phyloP scores from a whole-genome alignment of 2,329 filamentous ascomycete species.

The Zasmidium cellare region DNA sequence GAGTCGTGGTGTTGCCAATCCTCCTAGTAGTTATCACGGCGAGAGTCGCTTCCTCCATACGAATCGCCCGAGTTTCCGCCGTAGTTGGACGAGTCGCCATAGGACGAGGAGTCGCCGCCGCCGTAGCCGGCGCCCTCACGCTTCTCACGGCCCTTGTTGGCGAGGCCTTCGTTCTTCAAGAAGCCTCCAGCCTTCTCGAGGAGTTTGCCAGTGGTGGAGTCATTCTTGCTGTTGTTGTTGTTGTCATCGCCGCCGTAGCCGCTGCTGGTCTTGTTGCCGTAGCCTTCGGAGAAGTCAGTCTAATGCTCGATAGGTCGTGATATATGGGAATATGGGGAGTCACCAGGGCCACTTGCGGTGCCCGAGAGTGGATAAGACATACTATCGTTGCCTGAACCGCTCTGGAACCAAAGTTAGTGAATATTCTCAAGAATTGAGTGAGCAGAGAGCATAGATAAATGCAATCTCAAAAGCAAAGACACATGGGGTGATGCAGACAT shows the following conservation, averaged over 20 bases:
- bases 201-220: constrained; percentile 30
- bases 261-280: constrained; percentile 1
- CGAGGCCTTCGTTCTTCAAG: constrained; percentile 50
- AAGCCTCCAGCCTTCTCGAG: constrained; percentile 59
- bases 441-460: neutral
- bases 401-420: constrained; percentile 1
- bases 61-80: neutral
- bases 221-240: constrained; percentile 4
- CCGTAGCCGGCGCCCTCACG: constrained; percentile 38
- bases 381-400: constrained; percentile 9
- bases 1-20: no score
- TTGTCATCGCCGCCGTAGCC: neutral
- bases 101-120: constrained; percentile 2
- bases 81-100: neutral
- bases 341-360: constrained; percentile 10
- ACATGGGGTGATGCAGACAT: neutral
- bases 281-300: neutral
- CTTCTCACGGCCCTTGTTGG: constrained; percentile 53
- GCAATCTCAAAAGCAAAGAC: neutral
- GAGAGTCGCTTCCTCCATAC: neutral
- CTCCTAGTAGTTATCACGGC: constrained; percentile 3
- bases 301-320: neutral
- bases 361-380: constrained; percentile 13
- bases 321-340: neutral
- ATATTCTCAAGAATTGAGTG: neutral